Evolutionary conservation across 805 yeast genomes (phyloP).

Genomic region (Saccharomyces jurei): DNA sequence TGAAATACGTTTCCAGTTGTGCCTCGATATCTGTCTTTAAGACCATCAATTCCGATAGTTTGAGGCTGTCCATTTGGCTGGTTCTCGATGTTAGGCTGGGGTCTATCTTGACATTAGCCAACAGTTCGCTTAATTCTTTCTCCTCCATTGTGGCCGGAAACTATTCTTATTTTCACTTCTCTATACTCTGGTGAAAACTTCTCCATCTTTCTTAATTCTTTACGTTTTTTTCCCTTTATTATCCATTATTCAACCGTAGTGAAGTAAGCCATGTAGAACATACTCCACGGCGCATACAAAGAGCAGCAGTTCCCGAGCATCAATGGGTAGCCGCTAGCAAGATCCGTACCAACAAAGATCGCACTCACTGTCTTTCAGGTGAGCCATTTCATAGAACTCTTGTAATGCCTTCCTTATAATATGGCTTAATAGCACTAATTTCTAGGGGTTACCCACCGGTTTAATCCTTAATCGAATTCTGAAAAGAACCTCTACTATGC

Average conservation of each 20-base stretch:
- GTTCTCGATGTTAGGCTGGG: not conserved
- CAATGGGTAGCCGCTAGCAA: not conserved
- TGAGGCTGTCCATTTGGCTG: not conserved
- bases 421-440: not conserved
- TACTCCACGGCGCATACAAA: not conserved
- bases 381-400: not conserved
- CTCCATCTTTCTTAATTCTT: not conserved
- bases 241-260: not conserved
- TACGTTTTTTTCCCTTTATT: not conserved
- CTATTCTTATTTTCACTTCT: not conserved
- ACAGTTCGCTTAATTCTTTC: not conserved
- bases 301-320: not conserved
- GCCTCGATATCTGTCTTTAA: conserved; percentile 36
- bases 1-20: conserved; percentile 36
- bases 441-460: not conserved
- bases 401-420: not conserved
- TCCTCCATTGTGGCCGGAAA: not conserved
- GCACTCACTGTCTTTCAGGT: no score
- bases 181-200: not conserved
- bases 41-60: not conserved
- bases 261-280: not conserved
- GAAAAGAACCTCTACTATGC: not conserved
- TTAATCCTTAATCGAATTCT: not conserved
- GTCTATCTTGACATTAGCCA: not conserved
- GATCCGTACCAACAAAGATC: not conserved